These are phyloP conservation scores for Kregervanrija delftensis DNA, from an alignment of 805 yeast genomes.

Conservation along the genomic window DNA sequence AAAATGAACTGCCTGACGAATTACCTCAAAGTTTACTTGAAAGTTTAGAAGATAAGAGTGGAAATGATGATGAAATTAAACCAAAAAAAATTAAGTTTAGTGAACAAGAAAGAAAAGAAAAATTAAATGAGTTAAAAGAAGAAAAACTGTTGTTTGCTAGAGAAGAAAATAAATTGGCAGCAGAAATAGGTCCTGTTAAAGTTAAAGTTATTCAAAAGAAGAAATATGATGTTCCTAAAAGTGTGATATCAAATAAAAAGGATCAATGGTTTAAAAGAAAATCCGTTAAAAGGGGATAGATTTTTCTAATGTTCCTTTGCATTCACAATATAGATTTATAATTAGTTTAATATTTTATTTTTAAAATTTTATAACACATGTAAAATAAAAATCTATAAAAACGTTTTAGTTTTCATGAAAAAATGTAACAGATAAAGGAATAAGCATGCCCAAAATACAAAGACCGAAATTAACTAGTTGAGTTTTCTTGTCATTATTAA, in stretches of 20 bases:
- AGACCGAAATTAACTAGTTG: slow-evolving; percentile 11
- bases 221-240: slow-evolving; percentile 18
- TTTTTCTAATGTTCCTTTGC: background rate
- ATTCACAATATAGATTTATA: background rate
- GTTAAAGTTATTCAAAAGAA: slow-evolving; percentile 28
- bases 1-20: slow-evolving; percentile 28
- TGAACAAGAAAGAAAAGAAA: slow-evolving; percentile 23
- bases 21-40: slow-evolving; percentile 35
- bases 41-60: slow-evolving; percentile 14
- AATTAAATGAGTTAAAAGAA: slow-evolving; percentile 16
- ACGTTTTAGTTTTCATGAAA: slow-evolving; percentile 15
- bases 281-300: slow-evolving; percentile 14
- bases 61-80: slow-evolving; percentile 12
- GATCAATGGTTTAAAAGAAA: slow-evolving; percentile 25
- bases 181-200: slow-evolving; percentile 36
- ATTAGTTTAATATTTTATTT: background rate
- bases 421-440: slow-evolving; percentile 22
- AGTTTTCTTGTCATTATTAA: background rate
- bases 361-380: too few relatives aligned
- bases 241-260: slow-evolving; percentile 15
- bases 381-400: too few relatives aligned
- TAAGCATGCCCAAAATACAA: slow-evolving; percentile 24
- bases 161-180: slow-evolving; percentile 23
- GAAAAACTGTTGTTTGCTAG: background rate
- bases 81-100: slow-evolving; percentile 8